These are phyloP conservation scores for Seiridium unicorne DNA, from an alignment of 2,329 filamentous ascomycete genomes.

Conservation along the genomic window DNA sequence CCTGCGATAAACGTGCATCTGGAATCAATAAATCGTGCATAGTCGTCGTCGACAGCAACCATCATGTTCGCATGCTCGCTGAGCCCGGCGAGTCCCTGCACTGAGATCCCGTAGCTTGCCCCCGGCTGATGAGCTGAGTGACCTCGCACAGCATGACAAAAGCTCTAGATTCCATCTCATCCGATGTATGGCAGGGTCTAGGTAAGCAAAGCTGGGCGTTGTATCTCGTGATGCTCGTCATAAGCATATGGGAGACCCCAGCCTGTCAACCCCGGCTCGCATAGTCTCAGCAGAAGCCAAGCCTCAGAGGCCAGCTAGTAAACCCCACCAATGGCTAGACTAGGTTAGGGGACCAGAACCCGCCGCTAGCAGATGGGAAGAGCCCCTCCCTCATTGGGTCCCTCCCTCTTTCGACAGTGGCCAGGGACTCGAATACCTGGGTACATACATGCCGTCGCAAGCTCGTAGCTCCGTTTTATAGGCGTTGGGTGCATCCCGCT, in stretches of 20 bases:
- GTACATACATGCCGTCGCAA: too few relatives aligned
- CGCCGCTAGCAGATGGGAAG: neutral
- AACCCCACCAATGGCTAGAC: neutral
- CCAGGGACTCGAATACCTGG: too few relatives aligned
- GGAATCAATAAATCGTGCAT: neutral
- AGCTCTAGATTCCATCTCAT: neutral
- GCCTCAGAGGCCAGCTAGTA: neutral
- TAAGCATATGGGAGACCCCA: neutral
- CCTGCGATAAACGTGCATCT: neutral
- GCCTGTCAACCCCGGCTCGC: conserved; percentile 6
- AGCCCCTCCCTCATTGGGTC: neutral
- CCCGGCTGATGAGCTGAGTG: neutral
- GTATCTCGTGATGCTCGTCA: neutral
- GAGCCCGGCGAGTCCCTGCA: neutral
- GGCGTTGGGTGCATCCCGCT: conserved; percentile 6
- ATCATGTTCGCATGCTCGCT: neutral
- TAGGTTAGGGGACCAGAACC: neutral
- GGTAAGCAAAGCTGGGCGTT: neutral
- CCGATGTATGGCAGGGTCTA: too few relatives aligned
- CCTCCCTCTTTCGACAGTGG: neutral
- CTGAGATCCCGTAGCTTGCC: neutral
- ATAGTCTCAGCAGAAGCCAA: conserved; percentile 3
- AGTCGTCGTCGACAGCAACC: neutral
- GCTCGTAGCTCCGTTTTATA: conserved; percentile 2
- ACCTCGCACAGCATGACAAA: neutral